Evolutionary conservation across 129 eudicot species (phyloP).

Genomic region (Flaveria trinervia): DNA sequence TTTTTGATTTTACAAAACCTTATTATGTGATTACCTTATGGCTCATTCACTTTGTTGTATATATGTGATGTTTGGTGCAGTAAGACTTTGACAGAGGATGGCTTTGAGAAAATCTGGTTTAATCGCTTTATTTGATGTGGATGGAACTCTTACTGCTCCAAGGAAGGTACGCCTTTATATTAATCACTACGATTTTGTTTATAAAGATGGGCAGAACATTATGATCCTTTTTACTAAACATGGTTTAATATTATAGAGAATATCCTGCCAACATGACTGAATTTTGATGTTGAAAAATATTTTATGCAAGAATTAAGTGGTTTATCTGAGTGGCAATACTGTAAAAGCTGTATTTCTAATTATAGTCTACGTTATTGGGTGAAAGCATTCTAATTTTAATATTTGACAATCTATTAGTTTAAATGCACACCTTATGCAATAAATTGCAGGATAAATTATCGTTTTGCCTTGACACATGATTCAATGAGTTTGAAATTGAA

Average conservation of each 20-base stretch:
- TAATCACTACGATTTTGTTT: slow-evolving; percentile 5
- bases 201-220: background rate
- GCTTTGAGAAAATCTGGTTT: slow-evolving; percentile 67
- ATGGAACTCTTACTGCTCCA: slow-evolving; percentile 91
- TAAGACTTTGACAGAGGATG: slow-evolving; percentile 39
- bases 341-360: background rate
- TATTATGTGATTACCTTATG: slow-evolving; percentile 2
- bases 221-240: slow-evolving; percentile 8
- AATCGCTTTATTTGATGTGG: slow-evolving; percentile 94
- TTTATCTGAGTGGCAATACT: slow-evolving; percentile 1
- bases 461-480: background rate
- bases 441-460: background rate
- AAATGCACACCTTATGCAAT: background rate
- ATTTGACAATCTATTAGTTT: slow-evolving; percentile 3
- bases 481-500: slow-evolving; percentile 9
- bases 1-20: slow-evolving; percentile 19
- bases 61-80: slow-evolving; percentile 27
- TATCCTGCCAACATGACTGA: slow-evolving; percentile 2
- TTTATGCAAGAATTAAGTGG: background rate
- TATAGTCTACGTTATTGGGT: background rate
- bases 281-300: slow-evolving; percentile 4
- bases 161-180: slow-evolving; percentile 57
- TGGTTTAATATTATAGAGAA: background rate
- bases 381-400: background rate
- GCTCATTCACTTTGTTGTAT: slow-evolving; percentile 16